Percentiles rank a stretch among this genome's conserved stretches.
These are phyloP conservation scores for Crithidia fasciculata DNA, from an alignment of 208 protist genomes.

Conservation along the genomic window DNA sequence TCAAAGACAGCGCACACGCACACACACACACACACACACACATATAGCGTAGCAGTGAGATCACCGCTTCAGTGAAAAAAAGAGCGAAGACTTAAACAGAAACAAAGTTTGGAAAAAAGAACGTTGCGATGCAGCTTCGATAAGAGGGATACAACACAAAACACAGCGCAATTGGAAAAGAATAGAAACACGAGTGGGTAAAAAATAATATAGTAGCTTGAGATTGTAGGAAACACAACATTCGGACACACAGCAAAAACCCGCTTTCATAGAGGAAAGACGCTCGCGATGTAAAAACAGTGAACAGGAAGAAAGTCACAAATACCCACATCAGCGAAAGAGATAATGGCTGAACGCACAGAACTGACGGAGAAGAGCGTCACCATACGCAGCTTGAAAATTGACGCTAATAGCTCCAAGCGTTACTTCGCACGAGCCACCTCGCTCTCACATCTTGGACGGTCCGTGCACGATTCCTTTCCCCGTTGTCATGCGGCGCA, in stretches of 20 bases:
- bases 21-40: too few relatives aligned
- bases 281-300: background rate
- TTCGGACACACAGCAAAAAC: too few relatives aligned
- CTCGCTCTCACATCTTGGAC: background rate
- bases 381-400: too few relatives aligned
- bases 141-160: background rate
- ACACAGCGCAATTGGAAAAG: background rate
- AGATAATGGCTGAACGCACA: background rate
- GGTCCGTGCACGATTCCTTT: background rate
- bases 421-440: too few relatives aligned
- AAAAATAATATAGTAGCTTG: background rate
- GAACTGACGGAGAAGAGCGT: too few relatives aligned
- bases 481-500: constrained; percentile 13
- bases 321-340: background rate
- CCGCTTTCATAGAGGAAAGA: too few relatives aligned
- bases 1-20: too few relatives aligned
- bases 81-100: background rate
- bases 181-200: background rate
- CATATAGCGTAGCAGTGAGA: too few relatives aligned
- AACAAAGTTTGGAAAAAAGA: background rate
- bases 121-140: background rate
- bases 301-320: background rate
- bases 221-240: background rate
- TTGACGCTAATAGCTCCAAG: too few relatives aligned
- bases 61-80: too few relatives aligned